Percentiles rank a stretch among this genome's conserved stretches.
These are phyloP conservation scores for Trichoderma oligosporum DNA, from an alignment of 2,329 filamentous ascomycete species.

Conservation along the genomic window DNA sequence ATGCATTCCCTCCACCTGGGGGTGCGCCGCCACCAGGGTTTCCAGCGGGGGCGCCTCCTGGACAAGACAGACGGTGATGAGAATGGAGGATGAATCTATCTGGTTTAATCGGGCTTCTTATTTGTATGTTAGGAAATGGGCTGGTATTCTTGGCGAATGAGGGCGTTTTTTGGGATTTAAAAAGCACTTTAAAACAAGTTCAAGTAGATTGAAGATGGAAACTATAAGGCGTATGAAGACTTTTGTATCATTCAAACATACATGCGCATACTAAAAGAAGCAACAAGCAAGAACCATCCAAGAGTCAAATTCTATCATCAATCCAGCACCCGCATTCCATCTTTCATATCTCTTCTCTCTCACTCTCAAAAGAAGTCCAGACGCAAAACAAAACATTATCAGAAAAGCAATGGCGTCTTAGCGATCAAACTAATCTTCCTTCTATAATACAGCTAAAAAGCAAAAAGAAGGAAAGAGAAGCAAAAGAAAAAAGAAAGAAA, in stretches of 20 bases:
- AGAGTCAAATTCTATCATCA: background rate
- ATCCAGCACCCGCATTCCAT: background rate
- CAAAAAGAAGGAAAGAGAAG: constrained; percentile 14
- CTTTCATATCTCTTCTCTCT: background rate
- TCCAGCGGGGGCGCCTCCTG: constrained; percentile 36
- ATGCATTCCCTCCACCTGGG: constrained; percentile 41
- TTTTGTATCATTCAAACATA: background rate
- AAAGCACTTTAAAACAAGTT: constrained; percentile 6
- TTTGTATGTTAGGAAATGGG: background rate
- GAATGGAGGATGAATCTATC: background rate
- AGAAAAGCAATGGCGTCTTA: background rate
- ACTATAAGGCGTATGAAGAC: background rate
- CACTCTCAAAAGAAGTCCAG: background rate
- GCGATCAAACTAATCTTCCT: background rate
- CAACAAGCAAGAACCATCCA: background rate
- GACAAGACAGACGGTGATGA: constrained; percentile 38
- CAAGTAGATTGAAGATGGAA: background rate
- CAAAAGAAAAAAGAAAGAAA: background rate
- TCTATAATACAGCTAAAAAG: constrained; percentile 22
- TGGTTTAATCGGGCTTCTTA: background rate
- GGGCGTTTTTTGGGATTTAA: constrained; percentile 22
- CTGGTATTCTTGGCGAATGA: constrained; percentile 27
- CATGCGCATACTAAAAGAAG: too few species aligned
- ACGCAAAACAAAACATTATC: background rate
- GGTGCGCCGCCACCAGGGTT: constrained; percentile 34